Base-by-base conservation (phyloP, 73 alveolate species). In the Tetrahymena elliotti region DNA sequence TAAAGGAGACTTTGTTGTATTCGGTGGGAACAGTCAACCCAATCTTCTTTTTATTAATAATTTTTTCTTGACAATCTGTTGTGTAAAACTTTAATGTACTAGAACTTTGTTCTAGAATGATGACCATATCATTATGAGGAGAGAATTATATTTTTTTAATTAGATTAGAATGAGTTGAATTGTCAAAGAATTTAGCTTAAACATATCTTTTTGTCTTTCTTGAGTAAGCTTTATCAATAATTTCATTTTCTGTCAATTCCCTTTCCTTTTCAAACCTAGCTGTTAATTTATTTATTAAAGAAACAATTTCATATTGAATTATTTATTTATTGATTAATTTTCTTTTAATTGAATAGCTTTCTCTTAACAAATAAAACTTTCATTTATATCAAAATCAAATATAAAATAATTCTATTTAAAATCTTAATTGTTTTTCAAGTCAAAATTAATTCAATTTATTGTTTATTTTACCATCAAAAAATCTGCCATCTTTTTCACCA, bases 401-500 rank as follows among this genome's bases (percentile, higher is more conserved):
- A 98, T 16, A 97, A 84, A 95, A 93, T 97, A 47, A 27, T 47
- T 47, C 82, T 47, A 47, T 47, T 47, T 47, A 18, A 47, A 47
- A 47, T 22, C 31, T 8, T 1, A 47, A 47, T 47, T 18, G 13
- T 22, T 4, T 27, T 47, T 47, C 20, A 41, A 47, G 82, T 47
- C 20, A 18, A 15, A 4, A 2, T 47, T 0, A 47, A 41, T 41
- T 47, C 31, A 47, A 47, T 3, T 40, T 40, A 12, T 8, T 4
- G 13, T 18, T 47, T 8, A 47, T 47, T 47, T 98, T 98, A 98
- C 97, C 94, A 83, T 97, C 97, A 33, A 93, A 84, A 24, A 88
- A 83, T 93, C 97, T 93, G 22, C 93, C 95, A 35, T 97, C 97
- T 82, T 98, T 97, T 83, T 98, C 96, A 83, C 98, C 98, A 96